Base-by-base conservation (phyloP, 768 basidiomycete species). In the Hygrocybe punicea region DNA sequence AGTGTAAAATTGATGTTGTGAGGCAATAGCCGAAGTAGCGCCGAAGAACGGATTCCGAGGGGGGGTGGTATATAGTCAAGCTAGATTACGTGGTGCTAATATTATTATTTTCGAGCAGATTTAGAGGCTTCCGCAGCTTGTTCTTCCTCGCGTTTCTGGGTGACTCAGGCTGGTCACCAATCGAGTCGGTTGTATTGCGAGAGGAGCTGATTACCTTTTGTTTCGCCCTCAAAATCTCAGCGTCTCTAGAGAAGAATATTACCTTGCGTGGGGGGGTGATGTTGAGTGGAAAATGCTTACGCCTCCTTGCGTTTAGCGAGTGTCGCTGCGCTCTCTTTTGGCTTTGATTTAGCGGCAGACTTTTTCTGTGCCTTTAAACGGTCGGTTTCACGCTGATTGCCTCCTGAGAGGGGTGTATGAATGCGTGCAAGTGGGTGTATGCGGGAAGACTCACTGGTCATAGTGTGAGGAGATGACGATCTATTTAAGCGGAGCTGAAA, bases 381-480 rank as follows among this genome's bases (percentile, higher is more conserved):
- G 70, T 87, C 90, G 70, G 73, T 78, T 6, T 92, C 90, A 52
- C 90, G 82, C 70, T 91, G 89, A 68, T 92, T 90, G 63, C 90
- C 90, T 65, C 90, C 90, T 91, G 64, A 35, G 63, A 60, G 60
- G 39, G 51, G 40, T 57, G 57, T 47, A 64, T 67, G 67, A 56
- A 67, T 66, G 62, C 56, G 58, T 57, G 39, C 40, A 48, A 64
- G 51, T 51, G 51, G 50, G 54, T 7, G 44, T 21, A 23, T 4
- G 45, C 16, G 45, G n/a, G 8, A 10, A 2, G 45, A 19, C 45
- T n/a, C 21, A 23, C 16, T 17, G 45, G 45, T 19, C 17, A 47
- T 19, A 2, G 21, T 47, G 45, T 8, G 21, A 21, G n/a, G 45
- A 47, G 45, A 23, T 21, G 45, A 21, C 19, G 39, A 42, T n/a